phyloP scores from a whole-genome alignment of 305 asterid species.

The Rubia balearica region DNA sequence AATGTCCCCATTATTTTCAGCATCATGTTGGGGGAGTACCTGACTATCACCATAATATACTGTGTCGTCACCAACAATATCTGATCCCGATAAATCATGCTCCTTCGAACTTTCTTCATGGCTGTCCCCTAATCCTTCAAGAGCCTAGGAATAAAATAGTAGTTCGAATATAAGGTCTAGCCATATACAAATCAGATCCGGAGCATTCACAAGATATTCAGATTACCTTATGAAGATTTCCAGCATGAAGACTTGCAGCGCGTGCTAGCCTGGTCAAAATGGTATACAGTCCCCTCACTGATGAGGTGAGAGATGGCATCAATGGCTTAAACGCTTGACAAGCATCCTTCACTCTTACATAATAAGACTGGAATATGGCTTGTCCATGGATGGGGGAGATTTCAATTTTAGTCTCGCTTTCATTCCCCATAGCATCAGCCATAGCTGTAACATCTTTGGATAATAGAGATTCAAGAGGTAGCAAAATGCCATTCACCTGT shows the following conservation, averaged over 20 bases:
- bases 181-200: neutral
- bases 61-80: constrained; percentile 40
- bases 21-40: constrained; percentile 43
- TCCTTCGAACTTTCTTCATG: constrained; percentile 71
- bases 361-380: constrained; percentile 90
- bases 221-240: constrained; percentile 94
- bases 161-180: neutral
- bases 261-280: constrained; percentile 76
- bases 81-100: constrained; percentile 48
- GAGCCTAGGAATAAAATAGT: constrained; percentile 54
- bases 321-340: constrained; percentile 70
- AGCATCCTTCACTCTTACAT: constrained; percentile 62
- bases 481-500: constrained; percentile 79
- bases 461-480: constrained; percentile 86
- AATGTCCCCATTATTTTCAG: constrained; percentile 41
- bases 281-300: constrained; percentile 79
- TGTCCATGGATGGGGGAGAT: constrained; percentile 95
- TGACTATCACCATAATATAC: constrained; percentile 45
- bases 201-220: constrained; percentile 2
- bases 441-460: constrained; percentile 82
- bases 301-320: constrained; percentile 65
- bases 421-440: constrained; percentile 76
- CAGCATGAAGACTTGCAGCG: constrained; percentile 96
- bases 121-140: constrained; percentile 96
- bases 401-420: constrained; percentile 60